These are phyloP conservation scores for Trametes coccinea DNA, from an alignment of 768 basidiomycete species.

Conservation along the genomic window DNA sequence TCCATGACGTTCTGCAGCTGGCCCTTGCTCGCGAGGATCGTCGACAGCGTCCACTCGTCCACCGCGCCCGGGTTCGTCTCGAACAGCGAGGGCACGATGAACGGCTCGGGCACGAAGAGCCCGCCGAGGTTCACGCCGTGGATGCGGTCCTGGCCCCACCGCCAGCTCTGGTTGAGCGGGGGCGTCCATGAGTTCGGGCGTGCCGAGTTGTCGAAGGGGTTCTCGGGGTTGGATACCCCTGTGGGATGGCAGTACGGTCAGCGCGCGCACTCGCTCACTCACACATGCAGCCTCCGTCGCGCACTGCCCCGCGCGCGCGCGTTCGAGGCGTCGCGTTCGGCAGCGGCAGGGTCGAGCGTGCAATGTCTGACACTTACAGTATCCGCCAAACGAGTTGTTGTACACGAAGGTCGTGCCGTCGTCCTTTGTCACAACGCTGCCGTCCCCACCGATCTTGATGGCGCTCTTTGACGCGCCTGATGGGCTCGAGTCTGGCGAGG, in stretches of 20 bases:
- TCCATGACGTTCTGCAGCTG: slow-evolving; percentile 44
- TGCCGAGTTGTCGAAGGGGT: slow-evolving; percentile 77
- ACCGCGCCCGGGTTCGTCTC: slow-evolving; percentile 49
- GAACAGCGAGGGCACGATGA: slow-evolving; percentile 65
- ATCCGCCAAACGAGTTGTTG: slow-evolving; percentile 79
- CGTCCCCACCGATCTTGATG: slow-evolving; percentile 74
- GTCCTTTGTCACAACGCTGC: slow-evolving; percentile 70
- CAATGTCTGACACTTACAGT: slow-evolving; percentile 62
- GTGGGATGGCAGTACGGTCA: neutral
- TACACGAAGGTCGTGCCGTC: slow-evolving; percentile 87
- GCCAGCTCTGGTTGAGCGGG: slow-evolving; percentile 74
- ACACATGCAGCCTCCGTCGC: neutral
- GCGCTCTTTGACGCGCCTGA: slow-evolving; percentile 22
- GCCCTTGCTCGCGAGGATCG: slow-evolving; percentile 59
- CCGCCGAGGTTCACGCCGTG: slow-evolving; percentile 75
- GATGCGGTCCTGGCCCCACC: slow-evolving; percentile 60
- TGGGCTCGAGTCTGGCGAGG: slow-evolving; percentile 12
- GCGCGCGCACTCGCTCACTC: neutral
- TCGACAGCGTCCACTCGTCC: slow-evolving; percentile 71
- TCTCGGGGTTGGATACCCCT: slow-evolving; percentile 68
- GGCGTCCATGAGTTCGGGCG: slow-evolving; percentile 80
- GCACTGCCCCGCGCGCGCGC: neutral
- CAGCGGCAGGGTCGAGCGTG: no score
- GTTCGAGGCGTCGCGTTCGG: neutral
- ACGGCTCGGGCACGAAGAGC: slow-evolving; percentile 77